Base-by-base conservation (phyloP, 176 grass and related monocot genomes). In the Oryza glaberrima region DNA sequence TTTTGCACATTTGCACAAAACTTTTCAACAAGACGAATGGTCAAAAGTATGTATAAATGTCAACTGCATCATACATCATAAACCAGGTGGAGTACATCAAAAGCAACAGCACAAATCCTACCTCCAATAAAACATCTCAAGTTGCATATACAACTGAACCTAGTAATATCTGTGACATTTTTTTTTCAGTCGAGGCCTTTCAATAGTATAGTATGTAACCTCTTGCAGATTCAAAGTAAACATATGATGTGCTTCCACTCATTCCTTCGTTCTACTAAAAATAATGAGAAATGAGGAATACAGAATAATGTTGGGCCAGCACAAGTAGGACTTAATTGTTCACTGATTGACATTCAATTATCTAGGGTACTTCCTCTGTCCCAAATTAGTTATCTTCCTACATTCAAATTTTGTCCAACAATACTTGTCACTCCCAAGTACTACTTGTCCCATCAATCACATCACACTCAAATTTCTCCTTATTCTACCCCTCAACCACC, bases 41-140 rank as follows among this genome's bases (percentile, higher is more conserved):
- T 41, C 40, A 8, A 8, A 41, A 7, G 40, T 41, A 41, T 41
- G 40, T 41, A 41, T 41, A 41, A 41, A 41, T 8, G 6, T 41
- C 40, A 41, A 41, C 7, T 41, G 40, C 1, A 7, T 8, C 40
- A 41, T 41, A 41, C 40, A 41, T 41, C 8, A 41, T 1, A 41
- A 41, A 41, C 40, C 40, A 1, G 40, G 40, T 0, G 7, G 40
- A 41, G 38, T 40, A 35, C 49, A 85, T 81, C 63, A 30, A 77
- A 82, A 82, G 61, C 22, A 73, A 49, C 19, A 85, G 19, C 36
- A 17, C 20, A 36, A 65, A 44, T 45, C 12, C 26, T n/a, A 77
- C 63, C 56, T 49, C 47, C 23, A 43, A 75, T 1, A 70, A 17
- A 75, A 75, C 12, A 73, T 76, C 58, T 56, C 58, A 17, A 85